phyloP scores from a whole-genome alignment of 2,329 filamentous ascomycete genomes.

The Colletotrichum tropicale region DNA sequence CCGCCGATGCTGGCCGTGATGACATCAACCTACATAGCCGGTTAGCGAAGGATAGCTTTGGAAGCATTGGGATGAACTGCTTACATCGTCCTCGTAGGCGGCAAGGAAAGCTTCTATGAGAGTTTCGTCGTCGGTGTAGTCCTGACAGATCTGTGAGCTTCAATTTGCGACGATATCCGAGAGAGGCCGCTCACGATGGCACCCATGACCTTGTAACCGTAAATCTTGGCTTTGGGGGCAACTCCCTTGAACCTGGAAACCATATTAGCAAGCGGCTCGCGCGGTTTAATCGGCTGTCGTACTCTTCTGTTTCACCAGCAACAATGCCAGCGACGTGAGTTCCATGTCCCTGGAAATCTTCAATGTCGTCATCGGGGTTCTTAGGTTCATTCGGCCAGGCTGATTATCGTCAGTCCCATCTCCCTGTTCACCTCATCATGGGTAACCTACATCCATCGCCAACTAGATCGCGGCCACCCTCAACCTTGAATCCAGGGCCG shows the following conservation, averaged over 20 bases:
- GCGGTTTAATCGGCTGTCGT: background rate
- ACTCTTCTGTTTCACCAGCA: conserved; percentile 14
- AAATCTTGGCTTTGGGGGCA: conserved; percentile 6
- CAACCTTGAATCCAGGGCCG: conserved; percentile 7
- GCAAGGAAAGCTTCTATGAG: conserved; percentile 13
- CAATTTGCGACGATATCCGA: background rate
- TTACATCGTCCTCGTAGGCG: conserved; percentile 10
- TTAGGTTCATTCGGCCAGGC: conserved; percentile 25
- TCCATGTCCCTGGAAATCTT: conserved; percentile 38
- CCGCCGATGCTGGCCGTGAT: conserved; percentile 28
- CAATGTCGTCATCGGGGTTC: conserved; percentile 38
- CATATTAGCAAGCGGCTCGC: background rate
- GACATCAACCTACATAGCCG: conserved; percentile 21
- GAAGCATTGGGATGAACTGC: background rate
- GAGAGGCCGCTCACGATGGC: background rate
- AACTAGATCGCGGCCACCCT: conserved; percentile 3
- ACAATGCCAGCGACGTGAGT: conserved; percentile 38
- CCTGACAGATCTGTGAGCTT: background rate
- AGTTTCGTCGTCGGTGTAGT: conserved; percentile 14
- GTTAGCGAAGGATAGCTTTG: background rate
- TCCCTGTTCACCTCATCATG: conserved; percentile 19
- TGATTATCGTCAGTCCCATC: background rate
- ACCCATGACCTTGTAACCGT: conserved; percentile 17
- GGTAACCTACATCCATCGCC: conserved; percentile 15
- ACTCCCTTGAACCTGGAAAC: background rate